A percentile compares a stretch with the other conserved stretches of the same genome.
Evolutionary conservation across 169 alveolate genomes (phyloP).

Genomic region (Plasmodium sp.): DNA sequence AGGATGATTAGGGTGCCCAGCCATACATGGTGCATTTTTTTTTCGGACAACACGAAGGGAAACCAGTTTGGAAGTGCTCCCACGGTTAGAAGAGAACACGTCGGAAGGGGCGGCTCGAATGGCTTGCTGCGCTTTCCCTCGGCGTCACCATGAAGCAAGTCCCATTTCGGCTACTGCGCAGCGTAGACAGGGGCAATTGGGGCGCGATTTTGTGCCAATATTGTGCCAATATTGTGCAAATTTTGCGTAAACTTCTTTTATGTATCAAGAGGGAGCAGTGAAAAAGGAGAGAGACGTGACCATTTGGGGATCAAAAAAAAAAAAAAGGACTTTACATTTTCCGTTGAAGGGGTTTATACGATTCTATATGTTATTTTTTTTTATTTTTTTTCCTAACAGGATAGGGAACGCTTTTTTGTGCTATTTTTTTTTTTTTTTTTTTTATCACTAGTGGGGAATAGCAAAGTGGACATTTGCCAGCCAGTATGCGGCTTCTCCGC

Average conservation of each 20-base stretch:
- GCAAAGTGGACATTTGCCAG: not conserved
- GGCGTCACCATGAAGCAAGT: not conserved
- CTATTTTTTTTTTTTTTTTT: not conserved
- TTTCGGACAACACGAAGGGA: not conserved
- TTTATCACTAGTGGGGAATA: not conserved
- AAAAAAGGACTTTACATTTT: not conserved
- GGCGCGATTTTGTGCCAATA: not conserved
- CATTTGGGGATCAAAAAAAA: not conserved
- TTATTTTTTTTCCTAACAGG: not conserved
- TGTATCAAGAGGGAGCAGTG: not conserved
- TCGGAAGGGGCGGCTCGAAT: not conserved
- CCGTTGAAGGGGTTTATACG: not conserved
- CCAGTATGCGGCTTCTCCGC: not conserved
- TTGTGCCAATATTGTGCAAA: not conserved
- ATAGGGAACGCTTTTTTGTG: not conserved
- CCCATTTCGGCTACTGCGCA: not conserved
- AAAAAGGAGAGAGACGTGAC: not conserved
- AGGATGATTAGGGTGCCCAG: not conserved
- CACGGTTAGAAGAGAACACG: not conserved
- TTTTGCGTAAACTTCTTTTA: not conserved
- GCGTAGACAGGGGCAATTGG: not conserved
- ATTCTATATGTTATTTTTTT: not conserved
- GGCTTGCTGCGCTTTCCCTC: not conserved
- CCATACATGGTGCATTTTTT: conserved; percentile 59
- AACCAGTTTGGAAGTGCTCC: not conserved